phyloP scores from a whole-genome alignment of 1,284 basidiomycete genomes.

The Cryptococcus floricola region DNA sequence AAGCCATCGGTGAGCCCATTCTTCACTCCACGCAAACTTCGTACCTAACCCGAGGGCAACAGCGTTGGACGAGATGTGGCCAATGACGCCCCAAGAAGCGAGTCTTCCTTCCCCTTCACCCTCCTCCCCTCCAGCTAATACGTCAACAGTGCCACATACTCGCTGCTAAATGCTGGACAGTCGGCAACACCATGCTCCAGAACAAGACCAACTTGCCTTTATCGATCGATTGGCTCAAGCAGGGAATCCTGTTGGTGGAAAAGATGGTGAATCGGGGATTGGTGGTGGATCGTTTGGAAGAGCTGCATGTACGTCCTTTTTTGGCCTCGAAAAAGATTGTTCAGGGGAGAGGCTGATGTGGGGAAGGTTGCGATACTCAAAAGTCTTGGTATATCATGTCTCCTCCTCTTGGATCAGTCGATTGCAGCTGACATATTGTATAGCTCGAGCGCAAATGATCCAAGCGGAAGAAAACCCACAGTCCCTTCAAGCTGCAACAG shows the following conservation, averaged over 20 bases:
- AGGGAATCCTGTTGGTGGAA: neutral
- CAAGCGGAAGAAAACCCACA: neutral
- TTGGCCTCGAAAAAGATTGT: neutral
- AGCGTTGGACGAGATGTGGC: neutral
- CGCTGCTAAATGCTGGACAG: slow-evolving; percentile 3
- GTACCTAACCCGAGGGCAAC: neutral
- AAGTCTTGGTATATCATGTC: neutral
- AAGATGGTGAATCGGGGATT: slow-evolving; percentile 1
- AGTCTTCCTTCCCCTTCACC: neutral
- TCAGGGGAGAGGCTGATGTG: neutral
- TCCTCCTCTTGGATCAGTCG: too few relatives aligned
- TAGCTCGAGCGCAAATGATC: slow-evolving; percentile 2
- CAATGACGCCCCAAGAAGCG: neutral
- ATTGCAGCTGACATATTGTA: neutral
- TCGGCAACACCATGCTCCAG: neutral
- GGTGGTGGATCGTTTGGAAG: neutral
- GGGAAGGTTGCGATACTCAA: neutral
- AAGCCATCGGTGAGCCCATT: neutral
- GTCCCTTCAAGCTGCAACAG: neutral
- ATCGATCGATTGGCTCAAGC: slow-evolving; percentile 1
- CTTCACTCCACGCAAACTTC: neutral
- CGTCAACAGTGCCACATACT: neutral
- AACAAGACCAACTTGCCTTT: neutral
- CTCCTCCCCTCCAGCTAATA: neutral
- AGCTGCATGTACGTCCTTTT: neutral